Conservation (phyloP, 2,329 filamentous ascomycete species). For the Colletotrichum gloeosporioides region DNA sequence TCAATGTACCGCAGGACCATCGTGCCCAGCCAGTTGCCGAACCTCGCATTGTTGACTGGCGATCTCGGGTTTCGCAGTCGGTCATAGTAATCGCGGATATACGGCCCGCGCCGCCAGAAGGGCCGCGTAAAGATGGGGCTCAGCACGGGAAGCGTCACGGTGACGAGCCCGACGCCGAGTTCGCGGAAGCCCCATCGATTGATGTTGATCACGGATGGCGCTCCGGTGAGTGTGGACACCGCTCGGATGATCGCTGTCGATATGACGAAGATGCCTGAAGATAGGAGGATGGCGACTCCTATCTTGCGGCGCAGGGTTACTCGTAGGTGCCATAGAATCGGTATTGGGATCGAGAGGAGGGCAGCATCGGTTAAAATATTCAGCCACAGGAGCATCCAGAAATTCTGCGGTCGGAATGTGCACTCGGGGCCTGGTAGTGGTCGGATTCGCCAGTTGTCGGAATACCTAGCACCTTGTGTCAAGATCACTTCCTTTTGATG, state of each 20-base stretch:
- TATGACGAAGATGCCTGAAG: constrained; percentile 31
- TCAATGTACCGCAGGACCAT: constrained; percentile 11
- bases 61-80: not conserved
- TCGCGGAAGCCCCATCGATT: constrained; percentile 24
- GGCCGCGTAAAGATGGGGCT: constrained; percentile 18
- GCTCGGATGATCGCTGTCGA: constrained; percentile 29
- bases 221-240: constrained; percentile 22
- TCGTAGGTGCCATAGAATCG: constrained; percentile 27
- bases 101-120: constrained; percentile 23
- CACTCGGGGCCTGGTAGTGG: constrained; percentile 24
- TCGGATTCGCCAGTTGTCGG: constrained; percentile 28
- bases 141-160: constrained; percentile 24
- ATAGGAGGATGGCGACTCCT: constrained; percentile 27
- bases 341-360: constrained; percentile 29
- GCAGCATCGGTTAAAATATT: constrained; percentile 29
- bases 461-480: not conserved
- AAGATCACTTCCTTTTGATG: not conserved
- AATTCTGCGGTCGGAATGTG: constrained; percentile 26
- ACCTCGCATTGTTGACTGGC: not conserved
- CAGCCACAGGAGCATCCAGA: constrained; percentile 25
- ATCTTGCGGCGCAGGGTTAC: constrained; percentile 21
- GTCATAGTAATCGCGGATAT: constrained; percentile 11
- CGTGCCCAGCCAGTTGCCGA: constrained; percentile 7
- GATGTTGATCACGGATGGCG: constrained; percentile 30
- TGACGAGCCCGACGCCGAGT: constrained; percentile 27